Conservation (phyloP, 106 monocot species). For the Posidonia australis region DNA sequence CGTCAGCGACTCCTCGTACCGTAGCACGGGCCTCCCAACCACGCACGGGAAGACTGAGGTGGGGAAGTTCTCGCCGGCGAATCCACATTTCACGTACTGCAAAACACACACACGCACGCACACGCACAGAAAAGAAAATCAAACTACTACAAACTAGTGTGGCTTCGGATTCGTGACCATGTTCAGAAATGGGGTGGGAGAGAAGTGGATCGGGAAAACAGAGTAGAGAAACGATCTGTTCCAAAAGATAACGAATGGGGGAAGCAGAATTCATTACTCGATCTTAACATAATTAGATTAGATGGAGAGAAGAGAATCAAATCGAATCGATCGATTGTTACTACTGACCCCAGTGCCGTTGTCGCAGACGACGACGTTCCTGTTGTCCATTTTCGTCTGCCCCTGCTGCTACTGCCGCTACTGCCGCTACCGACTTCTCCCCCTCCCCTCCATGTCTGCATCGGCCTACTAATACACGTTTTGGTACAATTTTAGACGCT, state of each 20-base stretch:
- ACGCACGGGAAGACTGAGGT: slow-evolving; percentile 92
- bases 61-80: slow-evolving; percentile 96
- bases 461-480: too few relatives aligned
- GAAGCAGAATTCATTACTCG: too few relatives aligned
- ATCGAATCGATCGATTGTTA: background rate
- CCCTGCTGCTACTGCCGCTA: background rate
- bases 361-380: slow-evolving; percentile 26
- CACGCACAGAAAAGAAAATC: background rate
- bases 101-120: background rate
- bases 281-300: background rate
- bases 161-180: too few relatives aligned
- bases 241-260: too few relatives aligned
- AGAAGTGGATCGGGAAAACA: too few relatives aligned
- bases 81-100: slow-evolving; percentile 99
- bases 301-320: background rate
- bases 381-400: slow-evolving; percentile 12
- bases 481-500: too few relatives aligned
- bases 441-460: too few relatives aligned
- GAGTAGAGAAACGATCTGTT: too few relatives aligned
- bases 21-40: slow-evolving; percentile 87
- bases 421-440: too few relatives aligned
- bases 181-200: too few relatives aligned
- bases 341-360: slow-evolving; percentile 26
- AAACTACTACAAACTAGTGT: too few relatives aligned
- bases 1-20: slow-evolving; percentile 84